These are phyloP conservation scores for Azolla pinnata DNA, from an alignment of 75 land plant species.

Conservation along the genomic window DNA sequence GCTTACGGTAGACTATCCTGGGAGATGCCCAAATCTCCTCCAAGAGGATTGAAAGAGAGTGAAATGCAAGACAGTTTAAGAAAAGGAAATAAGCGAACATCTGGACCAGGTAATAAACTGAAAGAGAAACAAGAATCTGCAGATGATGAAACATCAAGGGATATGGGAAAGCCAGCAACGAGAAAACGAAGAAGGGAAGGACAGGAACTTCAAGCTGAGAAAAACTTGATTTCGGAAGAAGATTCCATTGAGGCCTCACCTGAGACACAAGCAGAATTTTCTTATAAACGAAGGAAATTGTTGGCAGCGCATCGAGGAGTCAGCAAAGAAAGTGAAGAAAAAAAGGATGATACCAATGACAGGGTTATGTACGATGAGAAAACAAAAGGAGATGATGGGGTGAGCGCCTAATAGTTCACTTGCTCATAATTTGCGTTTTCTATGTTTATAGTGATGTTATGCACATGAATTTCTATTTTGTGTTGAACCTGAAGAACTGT, in stretches of 20 bases:
- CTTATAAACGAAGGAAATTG: not conserved
- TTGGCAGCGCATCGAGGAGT: not conserved
- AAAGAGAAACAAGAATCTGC: not conserved
- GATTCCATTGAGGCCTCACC: not conserved
- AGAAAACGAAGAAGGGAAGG: not conserved
- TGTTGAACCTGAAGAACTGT: not conserved
- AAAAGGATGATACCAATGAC: not conserved
- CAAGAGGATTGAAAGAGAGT: not conserved
- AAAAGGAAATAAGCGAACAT: not conserved
- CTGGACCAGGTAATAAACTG: not conserved
- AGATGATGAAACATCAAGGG: not conserved
- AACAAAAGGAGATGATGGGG: slow-evolving; percentile 8
- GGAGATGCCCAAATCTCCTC: not conserved
- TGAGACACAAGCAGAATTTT: not conserved
- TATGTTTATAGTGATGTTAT: not conserved
- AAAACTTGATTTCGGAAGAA: not conserved
- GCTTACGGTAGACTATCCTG: not conserved
- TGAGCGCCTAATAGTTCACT: not conserved
- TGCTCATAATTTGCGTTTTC: not conserved
- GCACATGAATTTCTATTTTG: not conserved
- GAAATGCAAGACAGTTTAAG: not conserved
- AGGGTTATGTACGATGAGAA: not conserved
- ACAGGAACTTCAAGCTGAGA: not conserved
- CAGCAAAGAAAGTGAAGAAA: not conserved
- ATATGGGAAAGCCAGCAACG: not conserved